A percentile compares a stretch with the other conserved stretches of the same genome.
These are phyloP conservation scores for Gossypium raimondii DNA, from an alignment of 345 rosid species.

Conservation along the genomic window DNA sequence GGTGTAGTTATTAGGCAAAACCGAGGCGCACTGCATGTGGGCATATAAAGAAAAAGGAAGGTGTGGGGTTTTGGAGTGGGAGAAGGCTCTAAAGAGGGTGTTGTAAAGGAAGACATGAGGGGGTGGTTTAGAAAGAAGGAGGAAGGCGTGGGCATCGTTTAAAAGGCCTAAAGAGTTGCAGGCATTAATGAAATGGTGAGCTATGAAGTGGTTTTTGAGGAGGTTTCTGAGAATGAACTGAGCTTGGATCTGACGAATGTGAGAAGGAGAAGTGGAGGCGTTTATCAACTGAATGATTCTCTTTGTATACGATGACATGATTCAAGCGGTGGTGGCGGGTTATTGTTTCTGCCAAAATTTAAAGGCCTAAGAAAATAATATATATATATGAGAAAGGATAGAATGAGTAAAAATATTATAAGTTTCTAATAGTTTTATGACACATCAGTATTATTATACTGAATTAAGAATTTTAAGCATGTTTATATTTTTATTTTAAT, in stretches of 20 bases:
- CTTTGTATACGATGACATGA: slow-evolving; percentile 17
- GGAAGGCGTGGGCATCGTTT: slow-evolving; percentile 22
- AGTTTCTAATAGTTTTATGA: no score
- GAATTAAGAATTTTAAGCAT: no score
- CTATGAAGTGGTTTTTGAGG: slow-evolving; percentile 30
- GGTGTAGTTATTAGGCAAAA: slow-evolving; percentile 43
- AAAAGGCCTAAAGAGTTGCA: slow-evolving; percentile 32
- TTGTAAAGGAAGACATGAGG: slow-evolving; percentile 50
- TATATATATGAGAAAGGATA: no score
- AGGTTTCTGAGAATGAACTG: slow-evolving; percentile 41
- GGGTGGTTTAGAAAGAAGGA: slow-evolving; percentile 31
- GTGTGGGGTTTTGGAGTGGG: slow-evolving; percentile 35
- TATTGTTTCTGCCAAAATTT: background rate
- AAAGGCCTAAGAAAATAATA: no score
- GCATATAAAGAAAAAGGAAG: slow-evolving; percentile 36
- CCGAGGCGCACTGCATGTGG: slow-evolving; percentile 30
- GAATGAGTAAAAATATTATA: no score
- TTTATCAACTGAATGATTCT: slow-evolving; percentile 31
- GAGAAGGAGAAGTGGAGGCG: slow-evolving; percentile 25
- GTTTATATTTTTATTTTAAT: no score
- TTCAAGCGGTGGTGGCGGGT: background rate
- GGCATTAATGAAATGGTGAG: slow-evolving; percentile 35
- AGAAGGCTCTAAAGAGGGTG: slow-evolving; percentile 43
- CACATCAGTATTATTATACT: no score
- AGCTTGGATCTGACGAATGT: slow-evolving; percentile 42